Evolutionary conservation across 2,329 filamentous ascomycete genomes (phyloP).

Genomic region (Cladosporium sp.): DNA sequence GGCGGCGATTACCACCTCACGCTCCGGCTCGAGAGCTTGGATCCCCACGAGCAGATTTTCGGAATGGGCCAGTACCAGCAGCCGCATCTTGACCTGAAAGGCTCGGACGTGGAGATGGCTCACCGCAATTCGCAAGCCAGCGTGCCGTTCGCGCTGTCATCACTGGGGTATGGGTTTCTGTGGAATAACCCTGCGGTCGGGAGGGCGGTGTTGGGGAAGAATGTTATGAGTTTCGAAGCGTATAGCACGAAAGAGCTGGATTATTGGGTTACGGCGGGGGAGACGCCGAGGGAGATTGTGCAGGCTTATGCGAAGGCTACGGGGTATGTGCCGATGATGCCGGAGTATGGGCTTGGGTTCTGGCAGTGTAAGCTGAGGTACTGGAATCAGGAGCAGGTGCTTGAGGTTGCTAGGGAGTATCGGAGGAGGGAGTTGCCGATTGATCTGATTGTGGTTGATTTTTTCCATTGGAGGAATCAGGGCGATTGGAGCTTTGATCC

Average conservation of each 20-base stretch:
- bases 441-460: constrained; percentile 68
- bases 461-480: constrained; percentile 68
- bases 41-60: constrained; percentile 60
- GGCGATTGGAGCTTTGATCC: constrained; percentile 70
- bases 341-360: constrained; percentile 67
- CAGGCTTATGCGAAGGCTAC: constrained; percentile 59
- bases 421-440: constrained; percentile 58
- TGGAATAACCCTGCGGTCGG: constrained; percentile 69
- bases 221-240: constrained; percentile 64
- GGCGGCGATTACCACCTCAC: constrained; percentile 61
- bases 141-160: constrained; percentile 64
- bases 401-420: constrained; percentile 63
- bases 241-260: constrained; percentile 60
- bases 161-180: constrained; percentile 62
- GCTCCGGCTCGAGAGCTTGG: constrained; percentile 58
- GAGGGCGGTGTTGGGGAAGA: constrained; percentile 61
- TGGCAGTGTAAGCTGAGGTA: constrained; percentile 71
- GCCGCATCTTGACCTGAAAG: constrained; percentile 64
- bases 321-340: constrained; percentile 66
- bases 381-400: constrained; percentile 65
- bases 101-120: constrained; percentile 63
- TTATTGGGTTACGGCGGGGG: constrained; percentile 65
- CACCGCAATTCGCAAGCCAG: constrained; percentile 68
- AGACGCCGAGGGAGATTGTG: constrained; percentile 58
- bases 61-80: constrained; percentile 73